phyloP scores from a whole-genome alignment of 2,329 filamentous ascomycete genomes.

The Cladosporium sp. region DNA sequence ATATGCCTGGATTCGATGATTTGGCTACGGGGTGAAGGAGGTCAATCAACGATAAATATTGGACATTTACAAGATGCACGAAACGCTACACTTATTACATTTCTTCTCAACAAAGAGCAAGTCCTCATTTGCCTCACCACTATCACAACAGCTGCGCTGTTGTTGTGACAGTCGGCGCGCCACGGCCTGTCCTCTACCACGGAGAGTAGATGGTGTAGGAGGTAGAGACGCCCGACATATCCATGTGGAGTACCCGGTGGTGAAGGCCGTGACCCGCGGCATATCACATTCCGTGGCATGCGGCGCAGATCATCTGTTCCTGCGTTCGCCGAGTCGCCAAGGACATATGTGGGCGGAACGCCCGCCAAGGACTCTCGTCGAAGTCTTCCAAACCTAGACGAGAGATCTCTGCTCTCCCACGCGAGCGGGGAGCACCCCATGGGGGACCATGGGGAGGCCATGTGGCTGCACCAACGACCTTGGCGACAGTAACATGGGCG shows the following conservation, averaged over 20 bases:
- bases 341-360: background rate
- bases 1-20: background rate
- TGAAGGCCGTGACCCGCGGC: background rate
- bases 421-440: constrained; percentile 11
- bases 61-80: background rate
- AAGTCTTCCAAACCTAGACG: background rate
- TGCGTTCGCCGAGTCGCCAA: background rate
- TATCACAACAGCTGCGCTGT: background rate
- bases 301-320: background rate
- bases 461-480: constrained; percentile 3
- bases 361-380: constrained; percentile 5
- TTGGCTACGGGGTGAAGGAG: background rate
- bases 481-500: background rate
- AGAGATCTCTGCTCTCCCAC: background rate
- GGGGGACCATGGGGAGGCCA: background rate
- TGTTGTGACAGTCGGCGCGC: background rate
- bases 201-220: background rate
- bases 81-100: background rate
- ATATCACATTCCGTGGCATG: background rate
- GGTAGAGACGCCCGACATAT: too few relatives aligned
- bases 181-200: background rate
- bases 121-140: background rate
- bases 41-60: background rate
- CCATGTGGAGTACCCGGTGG: too few relatives aligned
- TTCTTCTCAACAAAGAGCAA: background rate